These are phyloP conservation scores for Gonium pectorale DNA, from an alignment of 139 green algal species.

Conservation along the genomic window DNA sequence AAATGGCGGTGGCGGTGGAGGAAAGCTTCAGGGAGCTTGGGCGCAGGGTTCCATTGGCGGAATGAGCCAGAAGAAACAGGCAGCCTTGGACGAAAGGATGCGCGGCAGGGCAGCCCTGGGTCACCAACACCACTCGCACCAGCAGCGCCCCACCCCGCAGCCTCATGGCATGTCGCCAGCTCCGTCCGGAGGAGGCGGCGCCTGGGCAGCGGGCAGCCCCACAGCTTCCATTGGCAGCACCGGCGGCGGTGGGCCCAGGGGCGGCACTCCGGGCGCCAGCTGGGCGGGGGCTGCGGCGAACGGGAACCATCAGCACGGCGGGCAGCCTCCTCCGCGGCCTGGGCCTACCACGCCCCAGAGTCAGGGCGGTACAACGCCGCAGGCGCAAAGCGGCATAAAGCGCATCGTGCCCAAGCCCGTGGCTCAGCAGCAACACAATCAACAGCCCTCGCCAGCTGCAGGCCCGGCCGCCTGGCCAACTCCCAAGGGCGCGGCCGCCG, in stretches of 20 bases:
- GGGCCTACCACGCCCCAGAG: too few species aligned
- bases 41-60: not conserved
- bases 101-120: not conserved
- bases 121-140: not conserved
- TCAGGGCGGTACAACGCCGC: too few species aligned
- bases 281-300: not conserved
- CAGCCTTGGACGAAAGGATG: slow-evolving; percentile 17
- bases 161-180: not conserved
- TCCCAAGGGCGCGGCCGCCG: not conserved
- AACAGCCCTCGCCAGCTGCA: not conserved
- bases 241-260: not conserved
- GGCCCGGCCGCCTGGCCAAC: not conserved
- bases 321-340: too few species aligned
- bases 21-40: slow-evolving; percentile 30
- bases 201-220: slow-evolving; percentile 20
- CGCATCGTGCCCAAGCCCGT: slow-evolving; percentile 9
- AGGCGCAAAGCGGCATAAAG: slow-evolving; percentile 1
- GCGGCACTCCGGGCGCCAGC: not conserved
- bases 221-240: not conserved
- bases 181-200: not conserved
- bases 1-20: not conserved
- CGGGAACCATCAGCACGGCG: not conserved
- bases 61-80: slow-evolving; percentile 22
- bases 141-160: not conserved
- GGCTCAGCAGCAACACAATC: not conserved